Conservation (phyloP, 1,284 basidiomycete species). For the Peniophora sp. region DNA sequence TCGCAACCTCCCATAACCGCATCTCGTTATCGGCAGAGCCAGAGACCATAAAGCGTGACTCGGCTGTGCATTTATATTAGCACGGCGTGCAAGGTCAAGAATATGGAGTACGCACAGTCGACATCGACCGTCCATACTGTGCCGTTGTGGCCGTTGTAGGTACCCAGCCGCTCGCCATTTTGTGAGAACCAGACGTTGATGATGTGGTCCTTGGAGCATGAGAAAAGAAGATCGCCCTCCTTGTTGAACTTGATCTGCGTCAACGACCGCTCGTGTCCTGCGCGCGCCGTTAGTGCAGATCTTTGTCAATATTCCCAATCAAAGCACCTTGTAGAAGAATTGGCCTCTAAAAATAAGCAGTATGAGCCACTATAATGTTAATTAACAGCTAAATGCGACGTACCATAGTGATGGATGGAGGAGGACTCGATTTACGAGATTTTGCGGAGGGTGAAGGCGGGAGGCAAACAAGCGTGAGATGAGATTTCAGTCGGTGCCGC, state of each 20-base stretch:
- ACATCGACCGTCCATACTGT: slow-evolving; percentile 95
- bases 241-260: slow-evolving; percentile 97
- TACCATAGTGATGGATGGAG: neutral
- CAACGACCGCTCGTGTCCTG: slow-evolving; percentile 95
- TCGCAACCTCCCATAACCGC: slow-evolving; percentile 85
- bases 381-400: neutral
- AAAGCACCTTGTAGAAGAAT: neutral
- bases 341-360: neutral
- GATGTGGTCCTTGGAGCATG: slow-evolving; percentile 91
- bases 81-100: neutral
- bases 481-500: too few relatives aligned
- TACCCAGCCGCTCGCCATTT: slow-evolving; percentile 96
- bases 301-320: neutral
- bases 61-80: slow-evolving; percentile 39
- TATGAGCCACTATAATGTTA: neutral
- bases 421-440: neutral
- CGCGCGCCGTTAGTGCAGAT: neutral
- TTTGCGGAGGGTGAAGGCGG: neutral
- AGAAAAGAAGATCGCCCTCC: slow-evolving; percentile 95
- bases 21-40: slow-evolving; percentile 90
- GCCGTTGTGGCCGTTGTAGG: slow-evolving; percentile 95
- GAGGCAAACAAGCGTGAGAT: too few relatives aligned
- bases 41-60: slow-evolving; percentile 82
- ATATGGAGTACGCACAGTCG: slow-evolving; percentile 64
- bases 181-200: slow-evolving; percentile 99